Evolutionary conservation across 2,329 filamentous ascomycete species (phyloP).

Genomic region (Verticillium nubilum): DNA sequence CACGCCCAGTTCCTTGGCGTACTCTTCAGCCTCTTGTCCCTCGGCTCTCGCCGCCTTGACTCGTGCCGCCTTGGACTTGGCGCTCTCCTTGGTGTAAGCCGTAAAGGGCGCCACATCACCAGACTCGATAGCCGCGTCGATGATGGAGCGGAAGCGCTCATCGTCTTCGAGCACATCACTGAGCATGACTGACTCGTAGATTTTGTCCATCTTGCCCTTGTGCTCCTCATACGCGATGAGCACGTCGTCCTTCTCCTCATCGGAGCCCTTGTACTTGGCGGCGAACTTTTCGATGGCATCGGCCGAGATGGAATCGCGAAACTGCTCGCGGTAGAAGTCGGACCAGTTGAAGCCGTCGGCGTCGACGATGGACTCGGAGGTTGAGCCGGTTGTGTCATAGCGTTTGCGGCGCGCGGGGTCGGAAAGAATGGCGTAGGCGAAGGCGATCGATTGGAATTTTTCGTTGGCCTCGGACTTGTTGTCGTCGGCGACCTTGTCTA

Average conservation of each 20-base stretch:
- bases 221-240: slow-evolving; percentile 67
- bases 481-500: slow-evolving; percentile 70
- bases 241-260: slow-evolving; percentile 77
- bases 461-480: slow-evolving; percentile 68
- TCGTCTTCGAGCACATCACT: slow-evolving; percentile 82
- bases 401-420: slow-evolving; percentile 73
- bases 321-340: slow-evolving; percentile 84
- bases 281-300: slow-evolving; percentile 74
- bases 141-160: slow-evolving; percentile 72
- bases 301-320: slow-evolving; percentile 66
- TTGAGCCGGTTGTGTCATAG: slow-evolving; percentile 88
- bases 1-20: slow-evolving; percentile 69
- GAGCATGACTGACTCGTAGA: slow-evolving; percentile 84
- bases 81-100: slow-evolving; percentile 69
- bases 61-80: slow-evolving; percentile 54
- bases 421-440: slow-evolving; percentile 90
- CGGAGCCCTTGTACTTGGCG: slow-evolving; percentile 73
- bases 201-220: slow-evolving; percentile 67
- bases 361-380: slow-evolving; percentile 73
- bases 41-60: slow-evolving; percentile 61
- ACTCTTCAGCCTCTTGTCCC: slow-evolving; percentile 65
- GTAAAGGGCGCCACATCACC: slow-evolving; percentile 62
- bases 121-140: slow-evolving; percentile 71
- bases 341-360: slow-evolving; percentile 83
- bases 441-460: slow-evolving; percentile 85